phyloP scores from a whole-genome alignment of 176 grass and related monocot genomes.

The Juncus effusus region DNA sequence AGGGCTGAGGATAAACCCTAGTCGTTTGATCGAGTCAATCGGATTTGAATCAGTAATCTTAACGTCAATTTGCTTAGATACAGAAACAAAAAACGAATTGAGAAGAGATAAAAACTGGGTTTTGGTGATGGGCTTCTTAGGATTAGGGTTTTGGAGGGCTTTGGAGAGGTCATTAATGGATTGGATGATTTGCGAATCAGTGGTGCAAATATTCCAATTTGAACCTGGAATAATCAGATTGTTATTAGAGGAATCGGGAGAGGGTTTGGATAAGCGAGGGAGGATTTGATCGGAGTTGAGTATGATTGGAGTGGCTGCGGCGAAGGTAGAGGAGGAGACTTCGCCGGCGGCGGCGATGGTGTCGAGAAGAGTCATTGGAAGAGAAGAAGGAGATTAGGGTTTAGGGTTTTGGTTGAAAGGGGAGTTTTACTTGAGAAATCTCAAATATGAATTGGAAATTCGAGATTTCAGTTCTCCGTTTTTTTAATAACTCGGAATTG shows the following conservation, averaged over 20 bases:
- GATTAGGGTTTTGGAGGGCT: conserved; percentile 31
- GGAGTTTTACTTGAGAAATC: too few relatives aligned
- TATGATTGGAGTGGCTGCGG: conserved; percentile 28
- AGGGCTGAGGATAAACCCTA: conserved; percentile 36
- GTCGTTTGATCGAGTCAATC: conserved; percentile 20
- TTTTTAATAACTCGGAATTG: too few relatives aligned
- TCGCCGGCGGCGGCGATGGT: conserved; percentile 26
- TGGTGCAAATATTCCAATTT: conserved; percentile 48
- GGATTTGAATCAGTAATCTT: not conserved
- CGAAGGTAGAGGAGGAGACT: not conserved
- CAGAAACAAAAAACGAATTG: conserved; percentile 35
- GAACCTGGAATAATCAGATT: conserved; percentile 33
- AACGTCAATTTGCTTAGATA: conserved; percentile 34
- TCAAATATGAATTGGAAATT: too few relatives aligned
- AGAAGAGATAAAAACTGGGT: conserved; percentile 36
- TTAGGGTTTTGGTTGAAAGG: conserved; percentile 44
- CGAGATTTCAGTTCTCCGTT: too few relatives aligned
- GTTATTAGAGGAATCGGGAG: conserved; percentile 16
- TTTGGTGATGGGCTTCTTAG: conserved; percentile 17
- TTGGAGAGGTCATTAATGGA: conserved; percentile 31
- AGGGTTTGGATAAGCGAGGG: conserved; percentile 17
- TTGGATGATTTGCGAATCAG: conserved; percentile 35
- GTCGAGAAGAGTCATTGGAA: conserved; percentile 64
- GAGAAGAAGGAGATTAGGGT: not conserved
- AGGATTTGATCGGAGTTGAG: conserved; percentile 41